A percentile compares a stretch with the other conserved stretches of the same genome.
Conservation (phyloP, 1,139 yeast species). For the Yueomyces sp. region DNA sequence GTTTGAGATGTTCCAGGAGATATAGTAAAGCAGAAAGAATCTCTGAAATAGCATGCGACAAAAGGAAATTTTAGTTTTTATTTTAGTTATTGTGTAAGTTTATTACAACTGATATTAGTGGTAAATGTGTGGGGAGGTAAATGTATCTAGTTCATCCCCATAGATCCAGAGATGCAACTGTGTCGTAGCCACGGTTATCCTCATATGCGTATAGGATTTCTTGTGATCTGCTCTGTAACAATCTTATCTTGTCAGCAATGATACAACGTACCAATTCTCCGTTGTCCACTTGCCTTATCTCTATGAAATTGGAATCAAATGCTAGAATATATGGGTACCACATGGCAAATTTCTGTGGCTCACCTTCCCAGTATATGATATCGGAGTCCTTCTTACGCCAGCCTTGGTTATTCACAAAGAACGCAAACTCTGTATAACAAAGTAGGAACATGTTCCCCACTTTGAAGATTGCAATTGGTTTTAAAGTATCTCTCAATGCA, state of each 20-base stretch:
- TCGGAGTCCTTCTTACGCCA: conserved; percentile 94
- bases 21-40: no score
- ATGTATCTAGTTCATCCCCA: conserved; percentile 34
- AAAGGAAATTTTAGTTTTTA: no score
- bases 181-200: conserved; percentile 79
- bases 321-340: conserved; percentile 90
- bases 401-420: conserved; percentile 86
- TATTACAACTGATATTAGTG: no score
- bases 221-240: conserved; percentile 80
- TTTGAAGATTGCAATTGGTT: conserved; percentile 85
- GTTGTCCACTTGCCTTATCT: conserved; percentile 81
- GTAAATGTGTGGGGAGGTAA: no score
- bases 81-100: no score
- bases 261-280: conserved; percentile 80
- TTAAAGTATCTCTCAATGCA: conserved; percentile 63
- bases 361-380: conserved; percentile 95
- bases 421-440: conserved; percentile 85
- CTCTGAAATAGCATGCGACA: no score
- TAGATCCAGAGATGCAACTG: conserved; percentile 83
- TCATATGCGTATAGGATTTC: conserved; percentile 92
- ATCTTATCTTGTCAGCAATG: conserved; percentile 85
- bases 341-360: conserved; percentile 82
- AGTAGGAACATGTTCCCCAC: conserved; percentile 79
- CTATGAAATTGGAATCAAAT: conserved; percentile 82
- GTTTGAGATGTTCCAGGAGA: no score